Evolutionary conservation across 2,329 filamentous ascomycete species (phyloP).

Genomic region (Gnomoniopsis sp.): DNA sequence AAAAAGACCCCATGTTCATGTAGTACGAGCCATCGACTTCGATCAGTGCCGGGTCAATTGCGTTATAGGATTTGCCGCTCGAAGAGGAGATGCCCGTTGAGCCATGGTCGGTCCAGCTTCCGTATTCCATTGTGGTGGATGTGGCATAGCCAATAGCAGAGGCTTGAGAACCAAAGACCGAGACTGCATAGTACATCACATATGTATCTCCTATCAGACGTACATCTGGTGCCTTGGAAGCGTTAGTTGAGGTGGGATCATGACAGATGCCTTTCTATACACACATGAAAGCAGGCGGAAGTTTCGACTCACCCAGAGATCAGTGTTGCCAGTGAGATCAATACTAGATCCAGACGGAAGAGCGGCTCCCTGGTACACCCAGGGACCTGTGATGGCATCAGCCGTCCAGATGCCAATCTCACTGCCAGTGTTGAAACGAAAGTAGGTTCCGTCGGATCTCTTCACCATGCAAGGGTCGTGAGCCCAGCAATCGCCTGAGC

Average conservation of each 20-base stretch:
- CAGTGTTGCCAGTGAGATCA: constrained; percentile 35
- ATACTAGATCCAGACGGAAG: constrained; percentile 37
- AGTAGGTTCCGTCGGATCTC: constrained; percentile 11
- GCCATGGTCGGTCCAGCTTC: constrained; percentile 59
- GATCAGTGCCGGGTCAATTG: constrained; percentile 58
- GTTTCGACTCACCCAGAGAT: constrained; percentile 36
- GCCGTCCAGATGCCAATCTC: constrained; percentile 38
- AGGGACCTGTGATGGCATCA: constrained; percentile 35
- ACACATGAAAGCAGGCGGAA: neutral
- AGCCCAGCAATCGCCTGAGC: constrained; percentile 28
- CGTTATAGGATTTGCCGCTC: constrained; percentile 47
- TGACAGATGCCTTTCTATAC: neutral
- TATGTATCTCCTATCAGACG: constrained; percentile 53
- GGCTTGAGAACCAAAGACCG: constrained; percentile 55
- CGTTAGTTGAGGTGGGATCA: neutral
- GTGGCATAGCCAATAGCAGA: constrained; percentile 59
- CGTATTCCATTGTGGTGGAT: constrained; percentile 44
- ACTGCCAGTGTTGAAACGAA: constrained; percentile 36
- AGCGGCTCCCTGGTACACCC: constrained; percentile 38
- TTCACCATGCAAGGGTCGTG: constrained; percentile 14
- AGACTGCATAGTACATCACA: constrained; percentile 66
- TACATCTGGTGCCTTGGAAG: constrained; percentile 59
- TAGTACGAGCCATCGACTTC: constrained; percentile 37
- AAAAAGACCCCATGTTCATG: constrained; percentile 67
- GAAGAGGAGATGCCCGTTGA: constrained; percentile 47